Evolutionary conservation across 371 early-diverging fungal species (phyloP).

Genomic region (Syncephalastrum contaminatum): DNA sequence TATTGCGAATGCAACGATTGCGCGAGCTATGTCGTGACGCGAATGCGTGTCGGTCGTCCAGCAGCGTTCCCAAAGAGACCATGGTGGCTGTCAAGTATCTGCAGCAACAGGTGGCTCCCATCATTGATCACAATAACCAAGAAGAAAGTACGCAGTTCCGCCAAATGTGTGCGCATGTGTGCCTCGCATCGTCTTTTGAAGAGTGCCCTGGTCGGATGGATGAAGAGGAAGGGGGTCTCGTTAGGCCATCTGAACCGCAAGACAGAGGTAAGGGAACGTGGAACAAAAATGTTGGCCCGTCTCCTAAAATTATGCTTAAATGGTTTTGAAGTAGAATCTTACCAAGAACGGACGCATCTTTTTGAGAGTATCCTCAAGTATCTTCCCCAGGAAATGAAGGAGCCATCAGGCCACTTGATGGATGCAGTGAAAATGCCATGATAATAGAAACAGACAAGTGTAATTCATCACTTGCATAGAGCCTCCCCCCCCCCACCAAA

Average conservation of each 20-base stretch:
- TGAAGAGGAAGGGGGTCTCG: too few relatives aligned
- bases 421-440: slow-evolving; percentile 62
- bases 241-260: too few relatives aligned
- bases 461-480: too few relatives aligned
- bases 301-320: too few relatives aligned
- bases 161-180: slow-evolving; percentile 58
- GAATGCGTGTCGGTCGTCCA: background rate
- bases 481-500: background rate
- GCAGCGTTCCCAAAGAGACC: slow-evolving; percentile 27
- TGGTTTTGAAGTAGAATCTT: slow-evolving; percentile 19
- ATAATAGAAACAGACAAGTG: background rate
- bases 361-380: slow-evolving; percentile 71
- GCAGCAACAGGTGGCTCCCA: slow-evolving; percentile 56
- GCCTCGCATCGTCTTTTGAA: slow-evolving; percentile 25
- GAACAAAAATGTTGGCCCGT: too few relatives aligned
- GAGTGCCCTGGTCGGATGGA: background rate
- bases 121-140: slow-evolving; percentile 67
- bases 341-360: slow-evolving; percentile 58
- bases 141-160: slow-evolving; percentile 67
- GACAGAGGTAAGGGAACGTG: too few relatives aligned
- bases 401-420: slow-evolving; percentile 73
- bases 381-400: slow-evolving; percentile 81
- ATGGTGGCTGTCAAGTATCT: slow-evolving; percentile 68
- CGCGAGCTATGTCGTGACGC: slow-evolving; percentile 56
- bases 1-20: slow-evolving; percentile 69